Base-by-base conservation (phyloP, 441 rosid species). In the Adansonia grandidieri region DNA sequence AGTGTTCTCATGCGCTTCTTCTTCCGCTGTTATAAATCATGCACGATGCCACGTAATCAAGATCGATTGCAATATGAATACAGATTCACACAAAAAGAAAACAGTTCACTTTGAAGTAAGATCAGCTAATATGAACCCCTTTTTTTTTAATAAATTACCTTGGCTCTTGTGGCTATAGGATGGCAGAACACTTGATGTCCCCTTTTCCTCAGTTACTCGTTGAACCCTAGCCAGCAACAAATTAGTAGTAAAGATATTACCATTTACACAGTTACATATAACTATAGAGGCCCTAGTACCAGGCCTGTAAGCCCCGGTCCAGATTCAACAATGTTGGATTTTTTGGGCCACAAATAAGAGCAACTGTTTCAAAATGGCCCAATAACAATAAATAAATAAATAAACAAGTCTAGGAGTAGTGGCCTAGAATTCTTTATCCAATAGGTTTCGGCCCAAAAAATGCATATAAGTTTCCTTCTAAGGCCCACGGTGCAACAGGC, bases 1-100 rank as follows among this genome's bases (percentile, higher is more conserved):
- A 90, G 60, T 78, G 92, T 88, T 78, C 92, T 90, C 93, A 90
- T 90, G 9, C 93, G 91, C 88, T 90, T 90, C 90, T 90, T 90
- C 91, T 90, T 90, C 91, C 91, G 88, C 93, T 90, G 83, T 47
- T 42, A 22, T n/a, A 9, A 15, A 63, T 67, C 54, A 60, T 28
- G 4, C 32, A 45, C 4, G 42, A 61, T 11, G 40, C 17, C 40
- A 44, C 32, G 47, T 3, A 61, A 10, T 61, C 42, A 28, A 28
- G 67, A 62, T 62, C 42, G 24, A 61, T 10, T 61, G 9, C 28
- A 62, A 24, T 4, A 58, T 19, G 17, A 19, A 20, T 17, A 58
- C 11, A 6, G 11, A 61, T 61, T 24, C 15, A 10, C 40, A 61
- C n/a, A 19, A 65, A 44, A n/a, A 37, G 2, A 4, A 17, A 7